Evolutionary conservation across 768 basidiomycete genomes (phyloP).

Genomic region (Russula ochroleuca): DNA sequence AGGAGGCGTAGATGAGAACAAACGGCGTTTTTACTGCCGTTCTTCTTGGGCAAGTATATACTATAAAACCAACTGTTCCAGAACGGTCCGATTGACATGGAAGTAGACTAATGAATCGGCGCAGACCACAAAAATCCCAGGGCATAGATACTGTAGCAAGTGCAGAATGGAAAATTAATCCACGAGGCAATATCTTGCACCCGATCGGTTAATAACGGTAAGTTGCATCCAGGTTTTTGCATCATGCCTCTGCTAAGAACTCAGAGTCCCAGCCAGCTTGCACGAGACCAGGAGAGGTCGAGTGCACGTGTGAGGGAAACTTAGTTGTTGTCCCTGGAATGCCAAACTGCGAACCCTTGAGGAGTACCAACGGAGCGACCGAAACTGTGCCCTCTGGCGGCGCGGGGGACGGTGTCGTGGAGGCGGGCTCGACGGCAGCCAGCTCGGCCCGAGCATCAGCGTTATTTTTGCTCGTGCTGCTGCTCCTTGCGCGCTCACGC

Average conservation of each 20-base stretch:
- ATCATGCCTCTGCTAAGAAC: constrained; percentile 17
- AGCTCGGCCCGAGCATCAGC: constrained; percentile 1
- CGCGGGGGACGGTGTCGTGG: constrained; percentile 20
- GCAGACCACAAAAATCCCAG: constrained; percentile 8
- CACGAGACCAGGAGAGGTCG: constrained; percentile 17
- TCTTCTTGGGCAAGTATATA: constrained; percentile 16
- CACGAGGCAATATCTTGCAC: constrained; percentile 9
- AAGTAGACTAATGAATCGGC: constrained; percentile 15
- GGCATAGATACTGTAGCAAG: constrained; percentile 5
- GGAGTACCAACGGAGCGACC: constrained; percentile 14
- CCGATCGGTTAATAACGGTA: constrained; percentile 4
- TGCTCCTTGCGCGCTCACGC: constrained; percentile 1
- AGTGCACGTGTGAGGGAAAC: constrained; percentile 15
- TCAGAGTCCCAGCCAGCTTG: constrained; percentile 27
- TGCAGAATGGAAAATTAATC: constrained; percentile 8
- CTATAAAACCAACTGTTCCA: constrained; percentile 19
- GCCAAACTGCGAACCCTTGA: constrained; percentile 20
- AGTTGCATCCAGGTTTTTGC: neutral
- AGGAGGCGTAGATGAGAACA: constrained; percentile 3
- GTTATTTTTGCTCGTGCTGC: neutral
- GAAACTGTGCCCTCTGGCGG: neutral
- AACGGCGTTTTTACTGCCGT: constrained; percentile 14
- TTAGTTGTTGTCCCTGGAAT: constrained; percentile 13
- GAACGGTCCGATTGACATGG: constrained; percentile 16
- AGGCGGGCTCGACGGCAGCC: constrained; percentile 18